A percentile compares a stretch with the other conserved stretches of the same genome.
Evolutionary conservation across 768 basidiomycete genomes (phyloP).

Genomic region (Mycena olivaceomarginata): DNA sequence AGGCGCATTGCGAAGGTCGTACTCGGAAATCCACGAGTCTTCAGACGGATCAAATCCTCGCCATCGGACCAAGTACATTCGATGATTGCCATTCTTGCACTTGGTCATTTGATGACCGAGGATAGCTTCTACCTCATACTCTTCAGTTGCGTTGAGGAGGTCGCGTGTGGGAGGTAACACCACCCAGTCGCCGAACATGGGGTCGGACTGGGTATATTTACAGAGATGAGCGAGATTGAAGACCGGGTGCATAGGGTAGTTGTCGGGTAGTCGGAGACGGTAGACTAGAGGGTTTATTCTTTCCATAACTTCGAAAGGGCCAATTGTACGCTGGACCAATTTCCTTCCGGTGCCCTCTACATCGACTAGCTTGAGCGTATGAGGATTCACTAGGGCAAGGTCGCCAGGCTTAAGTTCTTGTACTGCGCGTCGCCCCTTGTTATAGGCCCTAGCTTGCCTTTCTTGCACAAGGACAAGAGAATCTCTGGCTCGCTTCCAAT

Average conservation of each 20-base stretch:
- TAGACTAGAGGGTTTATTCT: constrained; percentile 49
- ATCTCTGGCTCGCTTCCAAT: no score
- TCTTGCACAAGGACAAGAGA: no score
- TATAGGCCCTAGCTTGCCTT: no score
- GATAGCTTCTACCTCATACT: constrained; percentile 46
- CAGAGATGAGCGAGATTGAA: constrained; percentile 50
- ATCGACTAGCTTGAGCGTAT: constrained; percentile 49
- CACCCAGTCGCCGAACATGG: constrained; percentile 38
- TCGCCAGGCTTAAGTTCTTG: no score
- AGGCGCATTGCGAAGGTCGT: constrained; percentile 47
- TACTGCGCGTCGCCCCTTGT: no score
- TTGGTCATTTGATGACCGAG: constrained; percentile 14
- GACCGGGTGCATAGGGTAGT: constrained; percentile 50
- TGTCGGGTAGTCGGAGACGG: constrained; percentile 46
- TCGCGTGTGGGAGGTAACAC: constrained; percentile 41
- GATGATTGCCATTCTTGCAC: constrained; percentile 35
- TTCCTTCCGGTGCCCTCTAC: constrained; percentile 48
- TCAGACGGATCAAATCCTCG: constrained; percentile 45
- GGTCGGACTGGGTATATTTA: constrained; percentile 43
- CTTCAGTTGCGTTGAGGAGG: constrained; percentile 39
- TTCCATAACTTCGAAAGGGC: constrained; percentile 22
- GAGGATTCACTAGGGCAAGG: constrained; percentile 45
- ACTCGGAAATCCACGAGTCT: constrained; percentile 49
- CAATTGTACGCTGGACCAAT: constrained; percentile 23
- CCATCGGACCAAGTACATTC: constrained; percentile 47